Evolutionary conservation across 495 filamentous ascomycete genomes (phyloP), one percentile per base, ranked within the genome.

Genomic region (Cercophora samala): DNA sequence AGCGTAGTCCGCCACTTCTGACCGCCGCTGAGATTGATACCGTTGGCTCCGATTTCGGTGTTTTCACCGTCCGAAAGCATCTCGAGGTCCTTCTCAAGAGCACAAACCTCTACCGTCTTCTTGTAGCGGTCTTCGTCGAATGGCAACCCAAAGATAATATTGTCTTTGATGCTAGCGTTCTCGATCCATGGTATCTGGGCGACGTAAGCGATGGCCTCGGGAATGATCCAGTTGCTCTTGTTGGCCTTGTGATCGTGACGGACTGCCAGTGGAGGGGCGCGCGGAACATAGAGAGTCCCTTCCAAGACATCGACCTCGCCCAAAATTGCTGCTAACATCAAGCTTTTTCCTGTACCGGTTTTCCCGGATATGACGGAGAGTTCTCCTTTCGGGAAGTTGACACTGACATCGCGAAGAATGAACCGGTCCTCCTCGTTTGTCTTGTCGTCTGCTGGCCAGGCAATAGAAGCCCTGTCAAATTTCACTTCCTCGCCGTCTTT

Each of bases 171-270:
- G 6, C 84, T 90, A 0, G 89, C 89, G 69, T 93, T 93, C 68
- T 93, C 91, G 65, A 95, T 92, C 91, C 91, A 95, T 0, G 91
- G 91, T 19, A 89, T 91, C 74, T 95, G 91, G 5, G 90, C 87
- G 26, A 95, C 90, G 73, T 88, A 95, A 0, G 91, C 91, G 58
- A 92, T 85, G 0, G 86, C 81, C 1, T 81, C 81, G 18, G 88
- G 85, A 22, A 92, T 81, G 61, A 91, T 86, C 90, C 90, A 93
- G 62, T 92, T 87, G 54, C 80, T 83, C 58, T 75, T 83, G 29
- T 84, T 88, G 0, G 88, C 90, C 68, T 83, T 84, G 62, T 73
- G 60, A 66, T 89, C 86, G 65, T 83, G 79, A 19, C 86, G 78
- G 6, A 87, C 78, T 11, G 75, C 64, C 4, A 80, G 73, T 0